Evolutionary conservation across 169 alveolate species (phyloP).

Genomic region (Amoebophrya sp.): DNA sequence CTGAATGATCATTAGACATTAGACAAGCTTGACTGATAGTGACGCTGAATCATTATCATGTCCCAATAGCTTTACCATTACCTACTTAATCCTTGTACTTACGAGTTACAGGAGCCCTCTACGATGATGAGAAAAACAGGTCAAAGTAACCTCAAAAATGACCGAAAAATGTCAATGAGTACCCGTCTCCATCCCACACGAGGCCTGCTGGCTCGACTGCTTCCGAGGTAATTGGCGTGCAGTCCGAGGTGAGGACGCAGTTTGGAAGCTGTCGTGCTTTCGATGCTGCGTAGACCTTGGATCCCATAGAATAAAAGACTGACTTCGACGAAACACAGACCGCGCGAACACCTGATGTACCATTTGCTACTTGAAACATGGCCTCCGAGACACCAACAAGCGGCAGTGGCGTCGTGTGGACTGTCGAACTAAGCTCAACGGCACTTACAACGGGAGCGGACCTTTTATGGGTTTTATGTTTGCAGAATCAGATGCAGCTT

Average conservation of each 20-base stretch:
- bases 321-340: neutral
- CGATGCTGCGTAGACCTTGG: neutral
- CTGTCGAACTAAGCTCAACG: neutral
- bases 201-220: neutral
- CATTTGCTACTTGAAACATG: neutral
- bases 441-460: neutral
- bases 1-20: too few species aligned
- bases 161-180: too few species aligned
- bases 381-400: neutral
- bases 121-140: too few species aligned
- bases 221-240: neutral
- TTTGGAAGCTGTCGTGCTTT: neutral
- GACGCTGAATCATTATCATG: too few species aligned
- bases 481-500: too few species aligned
- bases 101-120: too few species aligned
- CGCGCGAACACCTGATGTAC: neutral
- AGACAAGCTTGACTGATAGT: too few species aligned
- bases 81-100: too few species aligned
- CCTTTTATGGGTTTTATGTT: neutral
- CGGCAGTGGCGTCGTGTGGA: neutral
- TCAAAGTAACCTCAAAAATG: too few species aligned
- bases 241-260: neutral
- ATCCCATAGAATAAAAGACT: neutral
- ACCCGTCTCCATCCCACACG: neutral
- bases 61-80: too few species aligned